Percentiles rank a stretch among this genome's conserved stretches.
Evolutionary conservation across 495 filamentous ascomycete genomes (phyloP).

Genomic region (Neurospora sublineolata): DNA sequence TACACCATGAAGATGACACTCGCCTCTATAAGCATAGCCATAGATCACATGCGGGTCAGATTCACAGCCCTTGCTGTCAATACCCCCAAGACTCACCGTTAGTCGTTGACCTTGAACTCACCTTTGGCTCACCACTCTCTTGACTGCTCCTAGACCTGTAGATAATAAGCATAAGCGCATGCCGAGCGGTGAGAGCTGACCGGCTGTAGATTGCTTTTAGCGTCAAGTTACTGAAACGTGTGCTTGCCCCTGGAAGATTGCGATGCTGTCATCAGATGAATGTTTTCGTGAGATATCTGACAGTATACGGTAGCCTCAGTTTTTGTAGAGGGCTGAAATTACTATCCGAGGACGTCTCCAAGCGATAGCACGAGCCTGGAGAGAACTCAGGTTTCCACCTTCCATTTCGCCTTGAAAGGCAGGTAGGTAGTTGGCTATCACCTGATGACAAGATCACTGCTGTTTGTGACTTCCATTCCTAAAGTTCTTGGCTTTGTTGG

Average conservation of each 20-base stretch:
- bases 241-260: not conserved
- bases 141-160: not conserved
- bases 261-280: not conserved
- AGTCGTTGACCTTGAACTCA: not conserved
- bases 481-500: not conserved
- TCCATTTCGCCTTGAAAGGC: too few relatives aligned
- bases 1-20: not conserved
- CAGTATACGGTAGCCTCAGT: too few relatives aligned
- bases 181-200: not conserved
- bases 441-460: too few relatives aligned
- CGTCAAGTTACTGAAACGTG: not conserved
- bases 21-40: not conserved
- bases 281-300: not conserved
- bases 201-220: not conserved
- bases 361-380: not conserved
- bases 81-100: not conserved
- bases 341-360: not conserved
- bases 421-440: too few relatives aligned
- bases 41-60: not conserved
- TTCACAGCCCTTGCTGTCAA: not conserved
- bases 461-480: not conserved
- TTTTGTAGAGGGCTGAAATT: too few relatives aligned
- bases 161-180: accelerated
- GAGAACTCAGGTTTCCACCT: too few relatives aligned
- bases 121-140: not conserved